A percentile compares a stretch with the other conserved stretches of the same genome.
These are phyloP conservation scores for Pseudoturritis turrita DNA, from an alignment of 345 rosid species.

Conservation along the genomic window DNA sequence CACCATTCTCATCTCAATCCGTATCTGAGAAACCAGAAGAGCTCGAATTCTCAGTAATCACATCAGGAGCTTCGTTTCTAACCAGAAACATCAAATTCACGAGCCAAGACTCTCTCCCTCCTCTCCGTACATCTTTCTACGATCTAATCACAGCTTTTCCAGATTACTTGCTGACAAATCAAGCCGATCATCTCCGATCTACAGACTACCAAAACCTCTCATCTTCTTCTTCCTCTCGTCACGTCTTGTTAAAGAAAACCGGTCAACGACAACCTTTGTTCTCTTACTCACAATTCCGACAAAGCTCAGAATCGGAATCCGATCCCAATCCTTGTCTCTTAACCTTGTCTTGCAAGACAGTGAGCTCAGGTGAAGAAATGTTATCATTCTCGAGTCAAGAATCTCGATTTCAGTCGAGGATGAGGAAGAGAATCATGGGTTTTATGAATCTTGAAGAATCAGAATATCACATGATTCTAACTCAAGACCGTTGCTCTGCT, in stretches of 20 bases:
- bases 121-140: conserved; percentile 48
- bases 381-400: conserved; percentile 34
- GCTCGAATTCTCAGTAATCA: conserved; percentile 38
- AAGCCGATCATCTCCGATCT: conserved; percentile 59
- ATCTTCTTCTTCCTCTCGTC: conserved; percentile 14
- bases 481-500: conserved; percentile 68
- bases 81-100: conserved; percentile 49
- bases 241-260: conserved; percentile 58
- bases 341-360: conserved; percentile 46
- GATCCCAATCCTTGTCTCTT: conserved; percentile 31
- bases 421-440: conserved; percentile 50
- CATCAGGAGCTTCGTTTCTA: conserved; percentile 41
- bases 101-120: conserved; percentile 81
- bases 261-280: conserved; percentile 61
- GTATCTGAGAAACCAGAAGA: conserved; percentile 20
- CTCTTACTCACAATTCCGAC: conserved; percentile 54
- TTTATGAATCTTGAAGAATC: conserved; percentile 79
- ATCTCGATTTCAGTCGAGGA: conserved; percentile 39
- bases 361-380: conserved; percentile 39
- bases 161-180: conserved; percentile 42
- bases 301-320: conserved; percentile 5
- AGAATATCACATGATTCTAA: conserved; percentile 60
- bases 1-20: conserved; percentile 38
- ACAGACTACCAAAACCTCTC: conserved; percentile 63
- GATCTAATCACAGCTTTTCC: conserved; percentile 49